Evolutionary conservation across 108 stramenopile genomes (phyloP), one percentile per base, ranked within the genome.

Genomic region (Cafeteria roenbergensis): DNA sequence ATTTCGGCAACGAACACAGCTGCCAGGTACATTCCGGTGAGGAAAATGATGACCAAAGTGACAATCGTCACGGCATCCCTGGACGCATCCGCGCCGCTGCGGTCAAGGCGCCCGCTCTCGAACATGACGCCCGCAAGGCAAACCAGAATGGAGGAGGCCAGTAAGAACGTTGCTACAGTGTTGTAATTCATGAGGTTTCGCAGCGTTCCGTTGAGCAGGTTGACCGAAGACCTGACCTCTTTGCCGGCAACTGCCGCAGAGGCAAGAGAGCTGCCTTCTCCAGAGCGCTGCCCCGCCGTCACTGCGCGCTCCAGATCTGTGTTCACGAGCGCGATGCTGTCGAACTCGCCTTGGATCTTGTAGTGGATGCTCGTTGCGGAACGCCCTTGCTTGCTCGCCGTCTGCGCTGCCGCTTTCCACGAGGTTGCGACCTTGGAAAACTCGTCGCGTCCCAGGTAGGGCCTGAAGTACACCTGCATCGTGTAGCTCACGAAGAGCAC

Each of bases 71-170:
- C 17, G 21, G 52, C 52, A 9, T 53, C 21, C 21, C 52, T 9
- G 17, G 9, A 24, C 52, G 24, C 20, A 8, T 53, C 21, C 17
- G 8, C 8, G 24, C 2, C 24, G 24, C 2, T 8, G 24, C 24
- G 8, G 24, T 53, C 24, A 2, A 61, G 37, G 24, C 59, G 2
- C 17, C 52, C 29, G 21, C 20, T 29, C 22, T 2, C 2, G 59
- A 61, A 61, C 59, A 61, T 38, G 20, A 61, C 1, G 2, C 59
- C 59, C 17, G 59, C 34, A 6, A 61, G 59, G 20, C 20, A 9
- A 8, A 61, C 29, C 8, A 35, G 37, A 22, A 61, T 35, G 37
- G 21, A 2, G 37, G 2, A 24, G 17, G 30, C 22, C 24, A 61
- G 59, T 2, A 61, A 27, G 21, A 27, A 8, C 22, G 59, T 25